These are phyloP conservation scores for Suillus hirtellus DNA, from an alignment of 768 basidiomycete species.

Conservation along the genomic window DNA sequence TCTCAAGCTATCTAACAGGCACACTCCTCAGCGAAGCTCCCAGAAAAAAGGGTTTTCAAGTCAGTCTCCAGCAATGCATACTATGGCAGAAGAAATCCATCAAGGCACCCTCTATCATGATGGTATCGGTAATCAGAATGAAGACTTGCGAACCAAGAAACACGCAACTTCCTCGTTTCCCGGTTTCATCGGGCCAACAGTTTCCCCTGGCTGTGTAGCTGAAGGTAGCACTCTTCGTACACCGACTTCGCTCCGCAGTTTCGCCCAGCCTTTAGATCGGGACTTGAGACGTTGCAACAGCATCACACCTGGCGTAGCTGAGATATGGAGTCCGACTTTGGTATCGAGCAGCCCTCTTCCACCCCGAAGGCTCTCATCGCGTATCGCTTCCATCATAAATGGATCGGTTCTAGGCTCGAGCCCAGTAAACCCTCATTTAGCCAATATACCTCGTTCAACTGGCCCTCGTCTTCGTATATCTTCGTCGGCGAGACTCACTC, in stretches of 20 bases:
- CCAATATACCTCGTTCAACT: not conserved
- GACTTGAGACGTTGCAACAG: not conserved
- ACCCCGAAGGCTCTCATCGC: not conserved
- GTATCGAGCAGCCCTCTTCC: not conserved
- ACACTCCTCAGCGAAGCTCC: not conserved
- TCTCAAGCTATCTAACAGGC: slow-evolving; percentile 1
- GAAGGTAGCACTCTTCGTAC: not conserved
- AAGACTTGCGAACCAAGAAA: not conserved
- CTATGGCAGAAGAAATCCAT: not conserved
- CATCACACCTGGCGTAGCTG: not conserved
- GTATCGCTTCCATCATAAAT: not conserved
- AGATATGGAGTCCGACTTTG: not conserved
- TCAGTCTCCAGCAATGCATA: not conserved
- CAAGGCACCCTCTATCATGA: not conserved
- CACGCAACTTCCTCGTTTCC: not conserved
- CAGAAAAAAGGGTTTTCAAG: not conserved
- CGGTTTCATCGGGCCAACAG: not conserved
- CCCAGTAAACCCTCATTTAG: not conserved
- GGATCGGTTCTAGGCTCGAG: not conserved
- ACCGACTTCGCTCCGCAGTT: not conserved
- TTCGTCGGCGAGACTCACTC: not conserved
- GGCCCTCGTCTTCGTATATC: not conserved
- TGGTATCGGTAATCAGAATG: not conserved
- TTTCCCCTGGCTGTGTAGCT: not conserved
- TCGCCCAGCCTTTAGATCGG: not conserved